These are phyloP conservation scores for Canariomyces notabilis DNA, from an alignment of 2,329 filamentous ascomycete genomes.

Conservation along the genomic window DNA sequence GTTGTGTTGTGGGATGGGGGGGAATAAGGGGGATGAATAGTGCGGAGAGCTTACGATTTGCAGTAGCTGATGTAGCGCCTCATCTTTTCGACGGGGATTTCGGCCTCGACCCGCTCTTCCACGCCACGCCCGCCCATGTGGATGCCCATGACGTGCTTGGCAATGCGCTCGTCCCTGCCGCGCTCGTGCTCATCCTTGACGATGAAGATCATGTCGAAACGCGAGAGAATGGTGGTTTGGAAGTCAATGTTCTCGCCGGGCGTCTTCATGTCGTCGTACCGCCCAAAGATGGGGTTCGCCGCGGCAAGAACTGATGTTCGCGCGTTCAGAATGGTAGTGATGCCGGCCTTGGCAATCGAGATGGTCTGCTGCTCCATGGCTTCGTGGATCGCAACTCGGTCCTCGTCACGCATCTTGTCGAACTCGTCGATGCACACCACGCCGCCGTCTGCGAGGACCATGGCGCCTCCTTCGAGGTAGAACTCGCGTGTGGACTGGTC, in stretches of 20 bases:
- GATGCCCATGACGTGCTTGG: slow-evolving; percentile 94
- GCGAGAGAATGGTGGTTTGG: slow-evolving; percentile 93
- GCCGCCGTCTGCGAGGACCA: slow-evolving; percentile 95
- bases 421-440: slow-evolving; percentile 99
- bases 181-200: slow-evolving; percentile 92
- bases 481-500: slow-evolving; percentile 91
- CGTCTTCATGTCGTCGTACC: slow-evolving; percentile 96
- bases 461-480: slow-evolving; percentile 95
- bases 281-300: slow-evolving; percentile 94
- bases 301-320: slow-evolving; percentile 91
- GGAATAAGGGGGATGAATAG: not conserved
- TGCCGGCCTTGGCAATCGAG: slow-evolving; percentile 96
- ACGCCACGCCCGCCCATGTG: slow-evolving; percentile 86
- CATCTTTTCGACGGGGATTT: slow-evolving; percentile 95
- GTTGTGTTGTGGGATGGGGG: not conserved
- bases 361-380: slow-evolving; percentile 99
- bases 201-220: slow-evolving; percentile 99
- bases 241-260: slow-evolving; percentile 99
- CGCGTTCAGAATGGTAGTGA: slow-evolving; percentile 96
- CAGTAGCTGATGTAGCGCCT: slow-evolving; percentile 96
- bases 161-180: slow-evolving; percentile 85
- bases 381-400: slow-evolving; percentile 96
- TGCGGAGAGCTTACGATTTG: slow-evolving; percentile 68
- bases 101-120: slow-evolving; percentile 78
- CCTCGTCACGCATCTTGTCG: slow-evolving; percentile 99